These are phyloP conservation scores for Rhynchospora tenuis DNA, from an alignment of 176 grass and related monocot species.

Conservation along the genomic window DNA sequence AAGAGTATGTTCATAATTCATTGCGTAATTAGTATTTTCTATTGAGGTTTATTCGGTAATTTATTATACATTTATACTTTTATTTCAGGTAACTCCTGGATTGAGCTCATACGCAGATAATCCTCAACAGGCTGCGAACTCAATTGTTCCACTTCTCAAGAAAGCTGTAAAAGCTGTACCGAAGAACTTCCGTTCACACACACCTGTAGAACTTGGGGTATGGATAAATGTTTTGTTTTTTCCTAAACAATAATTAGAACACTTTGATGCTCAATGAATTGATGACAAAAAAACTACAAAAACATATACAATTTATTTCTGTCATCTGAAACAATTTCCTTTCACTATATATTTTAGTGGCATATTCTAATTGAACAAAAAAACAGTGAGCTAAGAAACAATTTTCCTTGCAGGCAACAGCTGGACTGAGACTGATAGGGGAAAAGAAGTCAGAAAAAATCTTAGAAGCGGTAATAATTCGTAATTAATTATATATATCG, in stretches of 20 bases:
- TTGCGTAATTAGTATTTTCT: no score
- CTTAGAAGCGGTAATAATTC: constrained; percentile 38
- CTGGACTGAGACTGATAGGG: constrained; percentile 36
- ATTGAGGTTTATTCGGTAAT: not conserved
- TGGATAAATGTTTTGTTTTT: not conserved
- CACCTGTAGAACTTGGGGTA: constrained; percentile 53
- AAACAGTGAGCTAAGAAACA: not conserved
- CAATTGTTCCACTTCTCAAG: constrained; percentile 36
- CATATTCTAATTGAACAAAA: not conserved
- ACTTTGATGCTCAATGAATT: not conserved
- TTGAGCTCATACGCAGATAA: constrained; percentile 41
- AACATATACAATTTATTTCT: no score
- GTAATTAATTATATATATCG: not conserved
- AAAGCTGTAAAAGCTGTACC: constrained; percentile 41
- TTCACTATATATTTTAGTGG: not conserved
- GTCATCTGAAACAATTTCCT: no score
- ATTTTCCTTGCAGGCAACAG: constrained; percentile 29
- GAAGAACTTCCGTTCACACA: not conserved
- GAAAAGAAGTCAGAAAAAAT: constrained; percentile 35
- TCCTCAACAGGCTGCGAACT: constrained; percentile 31
- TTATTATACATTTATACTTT: no score
- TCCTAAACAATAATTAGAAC: no score
- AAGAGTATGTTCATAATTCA: no score
- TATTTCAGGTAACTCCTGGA: constrained; percentile 14
- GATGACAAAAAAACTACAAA: not conserved